Evolutionary conservation across 176 grass and related monocot species (phyloP).

Genomic region (Elymus sibiricus): DNA sequence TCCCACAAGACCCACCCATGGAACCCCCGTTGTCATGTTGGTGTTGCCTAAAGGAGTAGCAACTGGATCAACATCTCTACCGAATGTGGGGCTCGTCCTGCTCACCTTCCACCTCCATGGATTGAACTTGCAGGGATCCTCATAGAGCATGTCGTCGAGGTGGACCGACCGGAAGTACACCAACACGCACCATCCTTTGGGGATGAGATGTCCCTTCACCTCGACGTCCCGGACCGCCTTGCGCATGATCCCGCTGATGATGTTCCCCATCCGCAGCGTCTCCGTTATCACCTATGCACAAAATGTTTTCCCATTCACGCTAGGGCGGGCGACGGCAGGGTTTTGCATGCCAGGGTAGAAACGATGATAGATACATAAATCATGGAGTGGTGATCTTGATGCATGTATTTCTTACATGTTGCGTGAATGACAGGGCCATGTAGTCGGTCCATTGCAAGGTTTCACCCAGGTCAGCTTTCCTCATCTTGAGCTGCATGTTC

Average conservation of each 20-base stretch:
- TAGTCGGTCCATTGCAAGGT: constrained; percentile 83
- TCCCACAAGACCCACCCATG: constrained; percentile 37
- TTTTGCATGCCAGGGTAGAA: too few relatives aligned
- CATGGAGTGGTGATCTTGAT: not conserved
- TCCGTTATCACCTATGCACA: constrained; percentile 58
- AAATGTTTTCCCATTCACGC: too few relatives aligned
- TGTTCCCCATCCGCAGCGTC: constrained; percentile 81
- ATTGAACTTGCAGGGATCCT: constrained; percentile 80
- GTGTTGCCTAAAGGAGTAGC: constrained; percentile 45
- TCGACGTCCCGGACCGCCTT: constrained; percentile 78
- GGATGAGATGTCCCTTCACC: constrained; percentile 90
- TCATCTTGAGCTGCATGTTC: constrained; percentile 74
- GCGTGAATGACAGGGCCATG: constrained; percentile 90
- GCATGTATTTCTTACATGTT: constrained; percentile 52
- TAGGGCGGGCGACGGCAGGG: too few relatives aligned
- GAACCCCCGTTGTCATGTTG: constrained; percentile 21
- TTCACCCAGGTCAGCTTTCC: constrained; percentile 41
- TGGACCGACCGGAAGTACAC: constrained; percentile 93
- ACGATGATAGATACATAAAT: too few relatives aligned
- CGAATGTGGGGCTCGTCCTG: constrained; percentile 25
- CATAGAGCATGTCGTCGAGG: constrained; percentile 61
- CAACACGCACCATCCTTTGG: constrained; percentile 92
- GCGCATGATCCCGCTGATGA: constrained; percentile 94
- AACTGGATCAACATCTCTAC: constrained; percentile 46
- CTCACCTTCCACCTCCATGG: constrained; percentile 99